phyloP scores from a whole-genome alignment of 441 rosid genomes.

The Populus hybrid region DNA sequence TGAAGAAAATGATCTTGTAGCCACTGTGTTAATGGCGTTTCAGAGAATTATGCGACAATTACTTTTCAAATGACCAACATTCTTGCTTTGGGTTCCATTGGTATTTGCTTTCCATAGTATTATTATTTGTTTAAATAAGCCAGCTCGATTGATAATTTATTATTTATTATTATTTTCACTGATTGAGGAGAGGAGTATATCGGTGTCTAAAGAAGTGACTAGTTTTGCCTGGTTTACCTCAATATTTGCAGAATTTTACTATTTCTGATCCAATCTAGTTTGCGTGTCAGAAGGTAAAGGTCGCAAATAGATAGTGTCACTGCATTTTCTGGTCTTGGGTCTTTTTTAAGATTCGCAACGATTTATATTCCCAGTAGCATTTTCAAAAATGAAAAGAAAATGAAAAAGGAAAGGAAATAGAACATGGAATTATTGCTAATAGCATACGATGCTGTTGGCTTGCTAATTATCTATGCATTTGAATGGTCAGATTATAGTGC shows the following conservation, averaged over 20 bases:
- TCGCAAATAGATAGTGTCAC: neutral
- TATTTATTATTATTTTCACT: no score
- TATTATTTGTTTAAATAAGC: no score
- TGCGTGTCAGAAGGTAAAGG: neutral
- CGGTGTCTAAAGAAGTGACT: neutral
- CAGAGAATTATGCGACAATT: no score
- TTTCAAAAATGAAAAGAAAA: neutral
- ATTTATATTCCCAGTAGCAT: neutral
- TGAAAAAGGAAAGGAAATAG: neutral
- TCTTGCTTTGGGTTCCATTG: no score
- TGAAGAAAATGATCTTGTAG: no score
- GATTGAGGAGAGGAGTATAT: neutral
- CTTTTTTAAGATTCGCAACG: neutral
- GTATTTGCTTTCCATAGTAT: no score
- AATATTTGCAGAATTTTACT: neutral
- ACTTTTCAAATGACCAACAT: no score
- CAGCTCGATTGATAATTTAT: no score
- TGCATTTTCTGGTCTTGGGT: neutral
- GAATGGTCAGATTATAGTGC: neutral
- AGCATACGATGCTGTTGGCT: neutral
- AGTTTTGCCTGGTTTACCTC: neutral
- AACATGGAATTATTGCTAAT: neutral
- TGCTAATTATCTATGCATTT: neutral
- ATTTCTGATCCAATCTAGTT: neutral
- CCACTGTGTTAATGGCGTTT: no score